Base-by-base conservation (phyloP, 768 basidiomycete genomes). In the Tricholomella constricta region DNA sequence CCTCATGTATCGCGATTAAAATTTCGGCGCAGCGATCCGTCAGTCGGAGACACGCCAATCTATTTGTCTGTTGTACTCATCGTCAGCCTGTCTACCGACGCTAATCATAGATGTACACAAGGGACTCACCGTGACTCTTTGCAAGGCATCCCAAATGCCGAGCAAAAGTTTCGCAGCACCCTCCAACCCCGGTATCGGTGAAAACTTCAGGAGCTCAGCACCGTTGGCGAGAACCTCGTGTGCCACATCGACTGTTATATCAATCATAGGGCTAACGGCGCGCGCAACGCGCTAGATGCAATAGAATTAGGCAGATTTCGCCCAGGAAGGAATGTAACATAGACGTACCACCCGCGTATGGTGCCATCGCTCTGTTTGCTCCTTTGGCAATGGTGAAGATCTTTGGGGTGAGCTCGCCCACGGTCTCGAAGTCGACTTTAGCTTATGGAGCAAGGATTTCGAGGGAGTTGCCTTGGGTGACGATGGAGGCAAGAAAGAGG, bases 21-120 rank as follows among this genome's bases (percentile, higher is more conserved):
- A 85, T 78, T n/a, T n/a, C n/a, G n/a, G n/a, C n/a, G n/a, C n/a
- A n/a, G n/a, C n/a, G n/a, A n/a, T n/a, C n/a, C n/a, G 22, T 80
- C 3, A 91, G 73, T 10, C 86, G 84, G 27, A 91, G 73, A 60
- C 85, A 88, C 1, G 80, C 79, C n/a, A 84, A 69, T 25, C 84
- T 77, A 57, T 91, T 89, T 55, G 79, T 79, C 88, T 91, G 57
- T 26, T 23, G 35, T 46, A 9, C 38, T 31, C 14, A 32, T 41
- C 36, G 25, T 19, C 19, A 41, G 29, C 38, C 20, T n/a, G n/a
- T n/a, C n/a, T n/a, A n/a, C n/a, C n/a, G n/a, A n/a, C n/a, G n/a
- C n/a, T n/a, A n/a, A n/a, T n/a, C n/a, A n/a, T n/a, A n/a, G n/a
- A n/a, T n/a, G n/a, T n/a, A n/a, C n/a, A n/a, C n/a, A 9, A 51